Percentiles rank a stretch among this genome's conserved stretches.
Evolutionary conservation across 106 monocot genomes (phyloP).

Genomic region (Dendrobium chrysotoxum): DNA sequence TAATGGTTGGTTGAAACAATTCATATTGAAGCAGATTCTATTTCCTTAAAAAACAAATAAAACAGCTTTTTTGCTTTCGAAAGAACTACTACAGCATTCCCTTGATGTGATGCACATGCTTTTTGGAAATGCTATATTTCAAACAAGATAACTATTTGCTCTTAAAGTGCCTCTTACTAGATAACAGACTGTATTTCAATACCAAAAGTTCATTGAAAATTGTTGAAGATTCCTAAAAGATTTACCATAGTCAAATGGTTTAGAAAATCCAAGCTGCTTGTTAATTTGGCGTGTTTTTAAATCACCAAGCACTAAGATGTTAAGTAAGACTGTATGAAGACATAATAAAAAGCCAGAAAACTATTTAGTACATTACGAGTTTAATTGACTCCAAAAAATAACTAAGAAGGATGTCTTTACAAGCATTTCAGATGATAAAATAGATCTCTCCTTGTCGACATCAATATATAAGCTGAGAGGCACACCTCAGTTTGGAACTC

Average conservation of each 20-base stretch:
- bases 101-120: neutral
- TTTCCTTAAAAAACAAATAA: neutral
- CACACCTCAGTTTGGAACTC: conserved; percentile 94
- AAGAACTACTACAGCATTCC: neutral
- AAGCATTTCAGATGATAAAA: neutral
- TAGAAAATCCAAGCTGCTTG: neutral
- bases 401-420: neutral
- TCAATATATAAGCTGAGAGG: neutral
- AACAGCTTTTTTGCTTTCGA: neutral
- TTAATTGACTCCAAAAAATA: neutral
- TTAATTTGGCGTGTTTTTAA: neutral
- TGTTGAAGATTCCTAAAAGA: neutral
- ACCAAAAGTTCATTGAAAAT: neutral
- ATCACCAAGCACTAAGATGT: neutral
- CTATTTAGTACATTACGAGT: neutral
- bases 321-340: neutral
- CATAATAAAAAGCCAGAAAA: neutral
- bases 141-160: neutral
- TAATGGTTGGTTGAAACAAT: neutral
- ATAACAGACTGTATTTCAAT: neutral
- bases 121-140: neutral
- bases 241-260: neutral
- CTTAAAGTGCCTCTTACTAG: neutral
- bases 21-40: neutral
- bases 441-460: neutral